Evolutionary conservation across 2,329 filamentous ascomycete genomes (phyloP).

Genomic region (Aspergillus transmontanensis): DNA sequence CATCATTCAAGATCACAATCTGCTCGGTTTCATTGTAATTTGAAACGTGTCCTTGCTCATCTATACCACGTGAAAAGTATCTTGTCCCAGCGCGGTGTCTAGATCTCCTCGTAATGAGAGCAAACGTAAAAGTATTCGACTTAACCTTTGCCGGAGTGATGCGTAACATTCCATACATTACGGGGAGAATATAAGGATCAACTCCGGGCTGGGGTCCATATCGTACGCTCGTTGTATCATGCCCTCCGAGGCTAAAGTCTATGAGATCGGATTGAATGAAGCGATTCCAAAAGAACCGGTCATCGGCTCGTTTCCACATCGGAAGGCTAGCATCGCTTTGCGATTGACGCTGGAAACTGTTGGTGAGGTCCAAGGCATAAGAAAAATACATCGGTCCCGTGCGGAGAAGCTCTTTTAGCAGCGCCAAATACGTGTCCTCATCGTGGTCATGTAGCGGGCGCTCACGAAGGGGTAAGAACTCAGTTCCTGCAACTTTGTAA

Average conservation of each 20-base stretch:
- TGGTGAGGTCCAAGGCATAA: slow-evolving; percentile 95
- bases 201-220: slow-evolving; percentile 67
- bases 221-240: slow-evolving; percentile 48
- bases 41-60: slow-evolving; percentile 91
- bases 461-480: slow-evolving; percentile 92
- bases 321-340: slow-evolving; percentile 71
- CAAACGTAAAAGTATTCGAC: slow-evolving; percentile 78
- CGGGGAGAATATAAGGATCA: slow-evolving; percentile 90
- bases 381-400: slow-evolving; percentile 95
- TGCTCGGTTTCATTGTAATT: slow-evolving; percentile 99
- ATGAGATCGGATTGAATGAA: slow-evolving; percentile 91
- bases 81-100: slow-evolving; percentile 86
- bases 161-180: slow-evolving; percentile 95
- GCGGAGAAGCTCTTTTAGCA: slow-evolving; percentile 81
- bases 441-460: slow-evolving; percentile 87
- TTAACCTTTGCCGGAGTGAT: slow-evolving; percentile 87
- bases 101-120: slow-evolving; percentile 85
- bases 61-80: slow-evolving; percentile 92
- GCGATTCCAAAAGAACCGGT: slow-evolving; percentile 98
- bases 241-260: slow-evolving; percentile 71
- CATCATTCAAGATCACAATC: slow-evolving; percentile 84
- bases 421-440: slow-evolving; percentile 84
- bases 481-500: slow-evolving; percentile 87
- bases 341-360: slow-evolving; percentile 92
- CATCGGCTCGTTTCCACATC: slow-evolving; percentile 89